Percentiles rank a stretch among this genome's conserved stretches.
phyloP scores from a whole-genome alignment of 108 stramenopile species.

The Nannochloropsis oceanica region DNA sequence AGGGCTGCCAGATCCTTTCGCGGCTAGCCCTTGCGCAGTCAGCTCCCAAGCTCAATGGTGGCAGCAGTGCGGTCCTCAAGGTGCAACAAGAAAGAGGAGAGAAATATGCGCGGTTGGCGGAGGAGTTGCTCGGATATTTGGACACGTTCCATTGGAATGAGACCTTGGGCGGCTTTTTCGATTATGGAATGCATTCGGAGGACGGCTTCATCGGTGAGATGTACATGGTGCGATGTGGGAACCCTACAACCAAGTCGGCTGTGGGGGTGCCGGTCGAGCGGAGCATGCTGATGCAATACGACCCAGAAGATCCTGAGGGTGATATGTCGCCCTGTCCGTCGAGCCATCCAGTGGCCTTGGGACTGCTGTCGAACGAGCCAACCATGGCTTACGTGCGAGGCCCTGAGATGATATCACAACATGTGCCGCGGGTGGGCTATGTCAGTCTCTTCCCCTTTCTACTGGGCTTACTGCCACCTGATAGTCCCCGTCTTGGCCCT shows the following conservation, averaged over 20 bases:
- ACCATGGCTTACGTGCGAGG: background rate
- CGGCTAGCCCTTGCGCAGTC: background rate
- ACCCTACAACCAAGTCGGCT: background rate
- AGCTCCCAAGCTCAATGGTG: background rate
- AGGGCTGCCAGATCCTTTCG: conserved; percentile 11
- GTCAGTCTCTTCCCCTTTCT: conserved; percentile 35
- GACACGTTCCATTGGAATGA: conserved; percentile 12
- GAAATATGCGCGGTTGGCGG: background rate
- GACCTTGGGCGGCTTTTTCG: conserved; percentile 6
- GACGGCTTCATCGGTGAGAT: background rate
- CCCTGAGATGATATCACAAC: background rate
- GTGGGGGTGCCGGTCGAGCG: conserved; percentile 7
- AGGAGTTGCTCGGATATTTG: conserved; percentile 12
- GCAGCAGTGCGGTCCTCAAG: background rate
- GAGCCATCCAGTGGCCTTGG: background rate
- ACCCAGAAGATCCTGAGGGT: background rate
- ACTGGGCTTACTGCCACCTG: conserved; percentile 29
- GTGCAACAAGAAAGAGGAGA: background rate
- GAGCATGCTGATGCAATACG: background rate
- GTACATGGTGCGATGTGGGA: background rate
- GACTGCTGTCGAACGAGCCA: background rate
- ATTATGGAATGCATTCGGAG: conserved; percentile 1
- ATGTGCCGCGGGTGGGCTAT: conserved; percentile 11
- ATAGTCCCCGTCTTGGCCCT: conserved; percentile 13
- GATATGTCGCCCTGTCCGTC: background rate